Base-by-base conservation (phyloP, 2,329 filamentous ascomycete species). In the Trichophyton verrucosum region DNA sequence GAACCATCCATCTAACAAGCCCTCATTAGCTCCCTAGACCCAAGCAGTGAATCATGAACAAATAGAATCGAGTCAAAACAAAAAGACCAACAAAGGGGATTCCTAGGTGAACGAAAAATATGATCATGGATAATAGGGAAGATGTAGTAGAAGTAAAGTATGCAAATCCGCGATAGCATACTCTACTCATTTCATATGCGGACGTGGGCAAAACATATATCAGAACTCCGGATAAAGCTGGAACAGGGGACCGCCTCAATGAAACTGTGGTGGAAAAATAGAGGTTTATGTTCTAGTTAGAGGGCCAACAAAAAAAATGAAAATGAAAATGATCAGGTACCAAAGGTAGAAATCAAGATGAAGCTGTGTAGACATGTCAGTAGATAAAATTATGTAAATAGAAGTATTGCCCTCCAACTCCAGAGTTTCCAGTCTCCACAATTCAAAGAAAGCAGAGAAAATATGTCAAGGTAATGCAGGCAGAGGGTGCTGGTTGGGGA, bases 261-360 rank as follows among this genome's bases (percentile, higher is more conserved):
- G 27, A 33, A n/a, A 33, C 27, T 33, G 24, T 30, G 15, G 27
- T 36, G 40, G 33, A 8, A 20, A 24, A 17, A 55, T 38, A 30
- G 33, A 55, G 11, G n/a, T 55, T 55, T 55, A 55, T 55, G n/a
- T 55, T 33, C 51, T 38, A 55, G 51, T 13, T 36, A 36, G 51
- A 20, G 51, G 27, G 51, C 2, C 33, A 27, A 36, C 13, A 27
- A 33, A 24, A 3, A 22, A 24, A 24, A 24, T 3, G 22, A 55
- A 36, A 55, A 27, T 27, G 3, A 36, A 27, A 36, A 55, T n/a
- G n/a, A 36, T 36, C 27, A 7, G 6, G 11, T 9, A n/a, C 51
- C 51, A n/a, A 33, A 36, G 27, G 17, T 33, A 24, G 33, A 55
- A 17, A 55, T 8, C 30, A 27, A 17, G 17, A 55, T 36, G 27